These are phyloP conservation scores for Aspergillus bertholletiae DNA, from an alignment of 495 filamentous ascomycete genomes.

Conservation along the genomic window DNA sequence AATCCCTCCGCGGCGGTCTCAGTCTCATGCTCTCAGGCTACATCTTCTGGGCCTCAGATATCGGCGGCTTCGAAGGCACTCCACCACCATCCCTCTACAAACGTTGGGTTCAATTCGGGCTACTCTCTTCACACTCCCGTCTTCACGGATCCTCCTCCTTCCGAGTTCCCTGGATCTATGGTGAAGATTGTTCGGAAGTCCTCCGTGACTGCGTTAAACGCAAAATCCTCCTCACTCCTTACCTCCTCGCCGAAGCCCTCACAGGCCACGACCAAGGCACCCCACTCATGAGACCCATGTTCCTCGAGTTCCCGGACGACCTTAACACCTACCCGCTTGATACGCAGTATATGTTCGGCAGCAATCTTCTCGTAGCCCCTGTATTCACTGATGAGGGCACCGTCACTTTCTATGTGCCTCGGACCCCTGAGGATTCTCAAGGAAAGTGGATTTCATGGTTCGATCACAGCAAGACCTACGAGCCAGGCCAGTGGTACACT, in stretches of 20 bases:
- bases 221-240: constrained; percentile 62
- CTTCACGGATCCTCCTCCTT: constrained; percentile 65
- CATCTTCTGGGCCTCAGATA: constrained; percentile 68
- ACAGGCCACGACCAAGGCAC: constrained; percentile 41
- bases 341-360: constrained; percentile 64
- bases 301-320: constrained; percentile 63
- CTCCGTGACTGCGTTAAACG: constrained; percentile 55
- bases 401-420: constrained; percentile 61
- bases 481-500: constrained; percentile 38
- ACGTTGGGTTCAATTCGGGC: constrained; percentile 70
- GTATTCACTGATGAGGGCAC: constrained; percentile 56
- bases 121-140: constrained; percentile 64
- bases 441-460: constrained; percentile 54
- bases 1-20: constrained; percentile 67
- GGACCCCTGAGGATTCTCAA: constrained; percentile 21
- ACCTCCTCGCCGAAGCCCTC: constrained; percentile 54
- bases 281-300: constrained; percentile 58
- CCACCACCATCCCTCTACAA: constrained; percentile 69
- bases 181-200: constrained; percentile 56
- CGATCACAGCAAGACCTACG: constrained; percentile 37
- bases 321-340: constrained; percentile 61
- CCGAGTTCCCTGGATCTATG: constrained; percentile 70
- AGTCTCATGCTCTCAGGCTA: constrained; percentile 63
- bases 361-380: constrained; percentile 55
- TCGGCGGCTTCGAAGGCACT: constrained; percentile 69